Percentiles rank a stretch among this genome's conserved stretches.
Evolutionary conservation across 2,329 filamentous ascomycete genomes (phyloP).

Genomic region (Aspergillus brunneoviolaceus): DNA sequence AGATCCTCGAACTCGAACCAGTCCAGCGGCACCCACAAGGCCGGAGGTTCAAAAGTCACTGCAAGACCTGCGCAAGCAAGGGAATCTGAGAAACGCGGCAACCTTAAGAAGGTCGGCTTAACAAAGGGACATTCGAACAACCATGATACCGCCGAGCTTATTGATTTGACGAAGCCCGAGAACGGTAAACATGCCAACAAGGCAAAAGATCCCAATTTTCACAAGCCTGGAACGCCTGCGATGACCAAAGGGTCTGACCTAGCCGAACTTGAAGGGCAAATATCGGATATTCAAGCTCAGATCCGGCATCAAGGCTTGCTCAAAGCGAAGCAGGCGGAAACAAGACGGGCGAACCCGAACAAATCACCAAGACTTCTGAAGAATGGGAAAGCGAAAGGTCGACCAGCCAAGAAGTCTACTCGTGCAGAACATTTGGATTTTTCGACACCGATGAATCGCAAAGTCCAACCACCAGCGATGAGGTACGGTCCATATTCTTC

Average conservation of each 20-base stretch:
- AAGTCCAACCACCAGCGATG: conserved; percentile 38
- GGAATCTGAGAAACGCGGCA: too few species aligned
- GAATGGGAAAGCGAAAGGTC: not conserved
- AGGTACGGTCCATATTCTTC: conserved; percentile 41
- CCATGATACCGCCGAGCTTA: not conserved
- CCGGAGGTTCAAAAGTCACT: not conserved
- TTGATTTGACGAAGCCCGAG: not conserved
- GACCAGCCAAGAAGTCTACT: not conserved
- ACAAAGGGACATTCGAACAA: not conserved
- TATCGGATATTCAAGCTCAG: too few species aligned
- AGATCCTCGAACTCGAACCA: not conserved
- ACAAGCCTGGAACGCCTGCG: not conserved
- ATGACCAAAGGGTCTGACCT: too few species aligned
- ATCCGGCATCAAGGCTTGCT: not conserved
- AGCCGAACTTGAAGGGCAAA: too few species aligned
- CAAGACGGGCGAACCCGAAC: not conserved
- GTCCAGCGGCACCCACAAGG: not conserved
- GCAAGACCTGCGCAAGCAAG: not conserved
- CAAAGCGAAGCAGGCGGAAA: not conserved
- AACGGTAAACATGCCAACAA: not conserved
- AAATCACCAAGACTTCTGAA: not conserved
- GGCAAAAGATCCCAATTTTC: not conserved
- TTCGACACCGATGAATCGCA: conserved; percentile 41
- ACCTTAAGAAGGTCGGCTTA: too few species aligned
- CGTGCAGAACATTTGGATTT: conserved; percentile 29